phyloP scores from a whole-genome alignment of 257 asterid species.

The Primulina tabacum region DNA sequence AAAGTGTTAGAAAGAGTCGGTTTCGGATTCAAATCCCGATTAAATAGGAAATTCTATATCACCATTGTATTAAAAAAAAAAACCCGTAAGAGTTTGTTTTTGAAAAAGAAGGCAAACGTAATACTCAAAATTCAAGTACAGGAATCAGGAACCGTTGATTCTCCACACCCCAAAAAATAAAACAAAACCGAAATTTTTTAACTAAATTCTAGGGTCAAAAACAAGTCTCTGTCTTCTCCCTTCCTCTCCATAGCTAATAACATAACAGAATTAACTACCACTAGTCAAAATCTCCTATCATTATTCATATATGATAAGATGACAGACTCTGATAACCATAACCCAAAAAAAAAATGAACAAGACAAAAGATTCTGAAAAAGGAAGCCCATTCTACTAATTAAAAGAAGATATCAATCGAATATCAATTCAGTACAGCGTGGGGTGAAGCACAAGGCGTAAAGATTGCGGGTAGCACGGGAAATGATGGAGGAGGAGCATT shows the following conservation, averaged over 20 bases:
- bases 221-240: constrained; percentile 6
- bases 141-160: background rate
- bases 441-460: constrained; percentile 22
- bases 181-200: background rate
- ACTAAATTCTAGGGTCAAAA: constrained; percentile 14
- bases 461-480: constrained; percentile 48
- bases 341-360: constrained; percentile 7
- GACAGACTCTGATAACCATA: constrained; percentile 23
- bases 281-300: constrained; percentile 41
- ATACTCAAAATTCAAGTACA: background rate
- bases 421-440: background rate
- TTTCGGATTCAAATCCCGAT: too few relatives aligned
- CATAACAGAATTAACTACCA: constrained; percentile 32
- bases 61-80: too few relatives aligned
- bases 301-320: constrained; percentile 27
- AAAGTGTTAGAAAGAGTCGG: too few relatives aligned
- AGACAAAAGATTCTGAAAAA: constrained; percentile 13
- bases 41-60: too few relatives aligned
- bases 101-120: background rate
- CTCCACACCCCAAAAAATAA: background rate
- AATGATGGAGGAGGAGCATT: constrained; percentile 50
- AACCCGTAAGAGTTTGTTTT: background rate
- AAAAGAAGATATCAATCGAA: background rate
- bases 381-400: background rate
- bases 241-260: constrained; percentile 10